Evolutionary conservation across 805 yeast genomes (phyloP), one percentile per base, ranked within the genome.

Genomic region (Wickerhamiella hasegawae): DNA sequence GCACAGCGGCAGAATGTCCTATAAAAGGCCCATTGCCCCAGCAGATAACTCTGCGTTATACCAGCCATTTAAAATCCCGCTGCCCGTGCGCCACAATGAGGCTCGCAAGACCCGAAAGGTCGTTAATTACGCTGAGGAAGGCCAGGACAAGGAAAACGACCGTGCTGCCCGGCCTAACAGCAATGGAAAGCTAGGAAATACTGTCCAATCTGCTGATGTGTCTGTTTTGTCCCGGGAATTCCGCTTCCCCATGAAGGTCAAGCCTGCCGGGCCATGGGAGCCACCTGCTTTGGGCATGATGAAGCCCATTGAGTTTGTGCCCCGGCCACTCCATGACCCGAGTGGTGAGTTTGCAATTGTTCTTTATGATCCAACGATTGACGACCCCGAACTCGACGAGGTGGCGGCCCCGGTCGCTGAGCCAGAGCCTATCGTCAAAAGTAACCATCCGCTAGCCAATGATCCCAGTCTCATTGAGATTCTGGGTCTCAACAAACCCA

Each of bases 311-410:
- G 55, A 55, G 19, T 57, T 81, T 35, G 79, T 81, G n/a, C 94
- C 97, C 3, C 61, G 84, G 39, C 92, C 98, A 1, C 63, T 90
- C n/a, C 92, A 87, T 52, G 98, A 90, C 57, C 98, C 98, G 0
- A 66, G 76, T 30, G 84, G 77, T 41, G 96, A 90, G 53, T 75
- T 81, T 48, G 96, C 98, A 2, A 82, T 90, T 37, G 96, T 90
- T 1, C 62, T 90, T 31, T 90, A 83, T 50, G 98, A 90, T 54
- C 98, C 98, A 0, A 81, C 97, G 0, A 76, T 87, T 3, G 97
- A 90, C 50, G 68, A 52, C 21, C 19, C 31, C n/a, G 31, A 43
- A 40, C 16, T 44, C 45, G 20, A 34, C 8, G n/a, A 28, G 31
- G 12, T 17, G 19, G 28, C 28, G 47, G 61, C 26, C 11, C 32